Evolutionary conservation across 371 early-diverging fungal species (phyloP), one percentile per base, ranked within the genome.

Genomic region (Rhizopus microsporus): DNA sequence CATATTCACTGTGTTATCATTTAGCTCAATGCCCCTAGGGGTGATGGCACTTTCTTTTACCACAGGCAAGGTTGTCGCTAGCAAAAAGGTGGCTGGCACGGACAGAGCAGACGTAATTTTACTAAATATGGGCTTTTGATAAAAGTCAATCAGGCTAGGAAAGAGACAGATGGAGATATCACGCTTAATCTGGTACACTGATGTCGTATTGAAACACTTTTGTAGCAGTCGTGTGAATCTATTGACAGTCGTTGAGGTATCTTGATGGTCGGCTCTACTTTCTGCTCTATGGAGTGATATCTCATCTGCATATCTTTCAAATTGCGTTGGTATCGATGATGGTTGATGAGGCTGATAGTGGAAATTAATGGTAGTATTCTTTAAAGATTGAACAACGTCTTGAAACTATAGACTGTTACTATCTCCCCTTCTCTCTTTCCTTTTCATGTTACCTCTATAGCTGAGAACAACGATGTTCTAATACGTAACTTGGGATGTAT

Each of bases 51-150:
- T 72, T 37, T 80, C 67, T 34, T 75, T 71, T 3, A 85, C 83
- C 29, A 85, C 87, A 8, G 88, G 86, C 16, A 88, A 54, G 0
- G 88, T 86, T 32, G 77, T 57, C 0, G 77, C 76, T 7, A 88
- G 57, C 1, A 84, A 9, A 10, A 88, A 69, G 6, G 80, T 71
- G 29, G 82, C 78, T 1, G 88, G 88, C 7, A 69, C 69, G 1
- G 84, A 82, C 0, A 81, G 61, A 7, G 84, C 16, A 0, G 85
- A 75, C 50, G 73, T 78, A 6, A 81, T 63, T 65, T 83, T 83
- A 56, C 77, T 74, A 57, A 74, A 76, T 0, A 67, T n/a, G 7
- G 82, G 72, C 34, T 86, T 85, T 10, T 81, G 46, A 5, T 64
- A 33, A 68, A 83, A 82, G 42, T 78, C 75, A 7, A 62, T 38